Evolutionary conservation across 108 stramenopile genomes (phyloP).

Genomic region (Nitzschia sp.): DNA sequence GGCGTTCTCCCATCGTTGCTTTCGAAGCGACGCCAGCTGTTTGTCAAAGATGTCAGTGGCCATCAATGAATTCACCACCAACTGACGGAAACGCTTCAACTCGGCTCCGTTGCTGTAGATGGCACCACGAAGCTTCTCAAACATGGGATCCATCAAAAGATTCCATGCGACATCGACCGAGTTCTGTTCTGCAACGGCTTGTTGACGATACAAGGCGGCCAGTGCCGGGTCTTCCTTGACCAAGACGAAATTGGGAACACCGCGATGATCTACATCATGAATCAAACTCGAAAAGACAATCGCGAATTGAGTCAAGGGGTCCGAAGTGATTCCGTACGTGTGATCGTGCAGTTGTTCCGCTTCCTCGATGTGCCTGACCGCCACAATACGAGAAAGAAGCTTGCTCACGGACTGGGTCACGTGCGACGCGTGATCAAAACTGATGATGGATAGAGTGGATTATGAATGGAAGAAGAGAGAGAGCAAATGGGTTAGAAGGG

Average conservation of each 20-base stretch:
- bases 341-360: constrained; percentile 11
- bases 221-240: constrained; percentile 55
- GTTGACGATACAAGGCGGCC: constrained; percentile 43
- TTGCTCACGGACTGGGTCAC: constrained; percentile 18
- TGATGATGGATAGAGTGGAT: no score
- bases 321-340: constrained; percentile 40
- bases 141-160: constrained; percentile 43
- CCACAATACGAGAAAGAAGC: constrained; percentile 18
- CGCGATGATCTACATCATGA: constrained; percentile 57
- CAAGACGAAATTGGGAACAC: constrained; percentile 49
- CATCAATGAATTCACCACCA: constrained; percentile 53
- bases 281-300: constrained; percentile 46
- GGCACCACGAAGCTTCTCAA: constrained; percentile 33
- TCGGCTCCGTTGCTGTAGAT: constrained; percentile 46
- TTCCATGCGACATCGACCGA: constrained; percentile 57
- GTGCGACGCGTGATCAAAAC: constrained; percentile 23
- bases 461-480: background rate
- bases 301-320: constrained; percentile 49
- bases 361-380: background rate
- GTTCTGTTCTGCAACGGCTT: constrained; percentile 58
- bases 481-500: constrained; percentile 1
- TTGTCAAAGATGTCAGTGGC: constrained; percentile 65
- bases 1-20: constrained; percentile 29
- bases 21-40: constrained; percentile 30
- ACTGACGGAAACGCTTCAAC: constrained; percentile 45